These are phyloP conservation scores for Sclerotinia sclerotiorum DNA, from an alignment of 2,329 filamentous ascomycete genomes.

Conservation along the genomic window DNA sequence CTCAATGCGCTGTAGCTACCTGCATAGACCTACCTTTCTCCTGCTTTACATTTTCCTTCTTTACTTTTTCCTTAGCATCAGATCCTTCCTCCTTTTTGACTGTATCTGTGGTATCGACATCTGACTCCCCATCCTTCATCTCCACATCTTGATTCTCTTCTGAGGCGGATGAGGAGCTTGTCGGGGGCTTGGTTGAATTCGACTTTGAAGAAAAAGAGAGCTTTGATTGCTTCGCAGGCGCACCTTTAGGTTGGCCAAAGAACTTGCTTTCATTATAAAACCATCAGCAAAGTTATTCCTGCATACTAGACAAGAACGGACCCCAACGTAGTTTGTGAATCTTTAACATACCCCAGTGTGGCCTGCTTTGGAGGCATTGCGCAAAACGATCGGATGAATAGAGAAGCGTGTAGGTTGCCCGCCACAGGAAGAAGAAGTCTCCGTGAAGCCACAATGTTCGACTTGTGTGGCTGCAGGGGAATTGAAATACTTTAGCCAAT, in stretches of 20 bases:
- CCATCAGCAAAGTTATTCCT: slow-evolving; percentile 26
- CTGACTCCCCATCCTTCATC: slow-evolving; percentile 36
- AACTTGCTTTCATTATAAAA: slow-evolving; percentile 65
- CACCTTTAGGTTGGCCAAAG: slow-evolving; percentile 67
- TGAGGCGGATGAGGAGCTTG: slow-evolving; percentile 31
- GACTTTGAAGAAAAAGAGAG: slow-evolving; percentile 69
- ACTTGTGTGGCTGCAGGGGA: background rate
- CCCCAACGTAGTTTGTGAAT: slow-evolving; percentile 72
- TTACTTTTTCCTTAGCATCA: background rate
- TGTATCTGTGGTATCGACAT: slow-evolving; percentile 20
- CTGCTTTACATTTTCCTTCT: slow-evolving; percentile 22
- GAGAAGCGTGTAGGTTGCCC: slow-evolving; percentile 27
- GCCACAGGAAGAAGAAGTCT: slow-evolving; percentile 26
- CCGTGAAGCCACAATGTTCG: slow-evolving; percentile 38
- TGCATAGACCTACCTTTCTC: background rate
- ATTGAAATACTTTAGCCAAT: background rate
- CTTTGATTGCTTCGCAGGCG: slow-evolving; percentile 72
- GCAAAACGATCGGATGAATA: slow-evolving; percentile 28
- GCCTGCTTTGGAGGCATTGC: slow-evolving; percentile 56
- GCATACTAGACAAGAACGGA: slow-evolving; percentile 46
- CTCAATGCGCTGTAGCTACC: background rate
- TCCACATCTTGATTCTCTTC: slow-evolving; percentile 35
- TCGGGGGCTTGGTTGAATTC: slow-evolving; percentile 37
- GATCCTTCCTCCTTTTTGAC: slow-evolving; percentile 29
- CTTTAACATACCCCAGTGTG: slow-evolving; percentile 83